Conservation (phyloP, 31 red algal species). For the Odonthalia washingtoniensis region DNA sequence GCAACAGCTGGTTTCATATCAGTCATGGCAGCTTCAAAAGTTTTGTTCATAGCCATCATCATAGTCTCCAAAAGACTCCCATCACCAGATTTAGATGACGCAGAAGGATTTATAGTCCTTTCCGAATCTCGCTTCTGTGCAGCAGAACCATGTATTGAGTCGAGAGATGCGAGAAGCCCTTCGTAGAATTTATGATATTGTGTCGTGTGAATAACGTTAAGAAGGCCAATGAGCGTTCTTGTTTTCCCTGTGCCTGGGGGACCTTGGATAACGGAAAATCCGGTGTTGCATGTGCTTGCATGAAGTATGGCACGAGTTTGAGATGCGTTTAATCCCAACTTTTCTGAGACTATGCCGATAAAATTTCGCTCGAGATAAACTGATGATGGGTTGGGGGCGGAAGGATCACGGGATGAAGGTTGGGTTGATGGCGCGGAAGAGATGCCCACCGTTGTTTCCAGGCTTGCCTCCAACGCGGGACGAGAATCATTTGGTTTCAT, state of each 20-base stretch:
- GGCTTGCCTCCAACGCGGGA: not conserved
- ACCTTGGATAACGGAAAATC: constrained; percentile 86
- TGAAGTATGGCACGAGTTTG: constrained; percentile 73
- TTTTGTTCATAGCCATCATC: constrained; percentile 78
- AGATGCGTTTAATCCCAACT: constrained; percentile 82
- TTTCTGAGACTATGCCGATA: constrained; percentile 52
- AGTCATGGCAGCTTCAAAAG: constrained; percentile 20
- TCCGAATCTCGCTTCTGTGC: constrained; percentile 4
- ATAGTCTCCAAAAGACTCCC: constrained; percentile 59
- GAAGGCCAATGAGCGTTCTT: constrained; percentile 73
- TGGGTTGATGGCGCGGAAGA: not conserved
- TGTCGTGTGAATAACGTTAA: constrained; percentile 85
- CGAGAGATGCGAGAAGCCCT: constrained; percentile 66
- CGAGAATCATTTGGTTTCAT: constrained; percentile 8
- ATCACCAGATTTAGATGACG: constrained; percentile 22
- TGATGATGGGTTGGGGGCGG: too few species aligned
- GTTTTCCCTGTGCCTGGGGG: constrained; percentile 97
- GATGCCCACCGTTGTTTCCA: constrained; percentile 16
- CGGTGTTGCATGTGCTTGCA: constrained; percentile 37
- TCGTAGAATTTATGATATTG: constrained; percentile 91
- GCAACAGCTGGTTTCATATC: constrained; percentile 18
- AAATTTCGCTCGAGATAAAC: constrained; percentile 44
- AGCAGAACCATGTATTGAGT: constrained; percentile 39
- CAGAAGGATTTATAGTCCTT: constrained; percentile 6
- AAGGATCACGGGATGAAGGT: too few species aligned